Conservation (phyloP, 257 asterid species). For the Ilex asprella region DNA sequence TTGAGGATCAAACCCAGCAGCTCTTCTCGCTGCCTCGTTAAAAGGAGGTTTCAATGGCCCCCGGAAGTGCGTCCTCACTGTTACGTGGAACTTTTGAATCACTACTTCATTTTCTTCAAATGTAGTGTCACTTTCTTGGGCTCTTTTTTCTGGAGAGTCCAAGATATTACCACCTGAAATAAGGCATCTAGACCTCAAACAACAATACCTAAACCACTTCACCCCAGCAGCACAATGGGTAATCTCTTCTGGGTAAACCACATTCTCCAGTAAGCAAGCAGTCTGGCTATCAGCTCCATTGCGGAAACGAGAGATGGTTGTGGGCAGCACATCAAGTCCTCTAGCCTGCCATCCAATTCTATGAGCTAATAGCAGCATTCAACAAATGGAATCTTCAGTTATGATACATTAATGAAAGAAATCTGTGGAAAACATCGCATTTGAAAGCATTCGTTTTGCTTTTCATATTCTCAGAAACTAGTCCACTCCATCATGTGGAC, state of each 20-base stretch:
- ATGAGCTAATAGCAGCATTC: no score
- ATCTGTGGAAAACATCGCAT: no score
- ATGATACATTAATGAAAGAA: no score
- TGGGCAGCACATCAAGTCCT: conserved; percentile 92
- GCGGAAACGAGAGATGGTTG: conserved; percentile 83
- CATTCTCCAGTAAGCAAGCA: conserved; percentile 72
- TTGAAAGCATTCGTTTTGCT: no score
- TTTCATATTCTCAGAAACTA: no score
- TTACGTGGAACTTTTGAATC: conserved; percentile 58
- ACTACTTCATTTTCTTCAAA: conserved; percentile 31
- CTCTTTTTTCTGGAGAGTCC: conserved; percentile 9
- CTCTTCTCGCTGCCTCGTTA: conserved; percentile 74
- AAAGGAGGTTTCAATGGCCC: conserved; percentile 95
- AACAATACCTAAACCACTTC: conserved; percentile 81
- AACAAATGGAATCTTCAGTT: no score
- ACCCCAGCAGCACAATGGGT: conserved; percentile 94
- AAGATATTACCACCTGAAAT: conserved; percentile 11
- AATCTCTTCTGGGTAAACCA: conserved; percentile 87
- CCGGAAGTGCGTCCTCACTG: conserved; percentile 63
- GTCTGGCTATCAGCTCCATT: conserved; percentile 83
- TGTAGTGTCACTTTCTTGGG: conserved; percentile 13
- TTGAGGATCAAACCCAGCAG: conserved; percentile 86
- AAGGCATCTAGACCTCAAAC: conserved; percentile 35
- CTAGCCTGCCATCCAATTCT: conserved; percentile 53
- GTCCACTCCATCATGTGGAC: no score